phyloP scores from a whole-genome alignment of 305 asterid species.

The Fraxinus nigra region DNA sequence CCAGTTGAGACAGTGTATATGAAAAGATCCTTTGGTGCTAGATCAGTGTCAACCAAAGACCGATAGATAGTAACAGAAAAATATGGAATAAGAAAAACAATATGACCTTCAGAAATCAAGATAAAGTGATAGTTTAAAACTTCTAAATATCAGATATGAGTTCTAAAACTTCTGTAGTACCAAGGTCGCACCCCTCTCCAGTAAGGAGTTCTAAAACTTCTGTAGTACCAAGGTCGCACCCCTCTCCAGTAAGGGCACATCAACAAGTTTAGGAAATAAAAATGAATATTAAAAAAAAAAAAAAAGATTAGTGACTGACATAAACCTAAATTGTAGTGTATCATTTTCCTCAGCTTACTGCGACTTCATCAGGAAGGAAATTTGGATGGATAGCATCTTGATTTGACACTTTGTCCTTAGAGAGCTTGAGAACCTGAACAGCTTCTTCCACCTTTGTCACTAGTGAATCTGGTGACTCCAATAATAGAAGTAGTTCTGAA shows the following conservation, averaged over 20 bases:
- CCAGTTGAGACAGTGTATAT: neutral
- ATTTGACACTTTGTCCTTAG: slow-evolving; percentile 48
- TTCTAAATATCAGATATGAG: neutral
- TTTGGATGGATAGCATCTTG: slow-evolving; percentile 49
- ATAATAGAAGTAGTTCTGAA: slow-evolving; percentile 53
- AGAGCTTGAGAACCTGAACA: slow-evolving; percentile 58
- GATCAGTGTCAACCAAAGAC: neutral
- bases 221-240: neutral
- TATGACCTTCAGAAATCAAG: neutral
- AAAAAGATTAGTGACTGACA: neutral
- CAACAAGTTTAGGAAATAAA: neutral
- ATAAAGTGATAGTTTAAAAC: neutral
- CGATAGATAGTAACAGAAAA: neutral
- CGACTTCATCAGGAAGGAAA: slow-evolving; percentile 55
- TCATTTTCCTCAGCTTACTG: slow-evolving; percentile 42
- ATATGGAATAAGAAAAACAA: neutral
- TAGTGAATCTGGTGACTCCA: slow-evolving; percentile 74
- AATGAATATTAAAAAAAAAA: no score
- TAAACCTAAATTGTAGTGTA: neutral
- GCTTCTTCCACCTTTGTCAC: slow-evolving; percentile 74
- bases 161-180: slow-evolving; percentile 1
- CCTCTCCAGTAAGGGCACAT: neutral
- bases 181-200: neutral
- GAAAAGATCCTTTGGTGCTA: neutral
- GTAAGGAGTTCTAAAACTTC: neutral